A percentile compares a stretch with the other conserved stretches of the same genome.
Conservation (phyloP, 2,329 filamentous ascomycete species). For the Gyromitra esculenta region DNA sequence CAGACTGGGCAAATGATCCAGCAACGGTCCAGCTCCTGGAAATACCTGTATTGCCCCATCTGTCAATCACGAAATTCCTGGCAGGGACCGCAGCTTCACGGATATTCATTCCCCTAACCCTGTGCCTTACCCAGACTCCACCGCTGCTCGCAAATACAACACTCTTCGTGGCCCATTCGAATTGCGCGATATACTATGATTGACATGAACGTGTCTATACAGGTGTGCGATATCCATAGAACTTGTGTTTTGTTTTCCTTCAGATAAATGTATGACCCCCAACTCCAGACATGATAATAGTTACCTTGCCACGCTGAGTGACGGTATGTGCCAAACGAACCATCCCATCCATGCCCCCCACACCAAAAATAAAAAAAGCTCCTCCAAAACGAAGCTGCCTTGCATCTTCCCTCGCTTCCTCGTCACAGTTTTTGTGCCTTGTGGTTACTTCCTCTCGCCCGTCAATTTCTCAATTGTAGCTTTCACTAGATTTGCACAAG, state of each 20-base stretch:
- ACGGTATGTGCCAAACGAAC: constrained; percentile 43
- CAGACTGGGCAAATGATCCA: neutral
- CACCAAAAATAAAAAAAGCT: constrained; percentile 14
- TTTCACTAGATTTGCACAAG: constrained; percentile 29
- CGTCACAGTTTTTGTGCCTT: neutral
- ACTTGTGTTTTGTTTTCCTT: constrained; percentile 23
- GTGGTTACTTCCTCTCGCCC: constrained; percentile 35
- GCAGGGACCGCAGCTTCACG: neutral
- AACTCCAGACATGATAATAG: constrained; percentile 45
- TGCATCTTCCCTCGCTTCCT: neutral
- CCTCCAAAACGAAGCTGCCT: neutral
- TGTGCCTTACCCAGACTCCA: neutral
- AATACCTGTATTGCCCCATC: neutral
- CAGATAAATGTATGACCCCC: constrained; percentile 41
- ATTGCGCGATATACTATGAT: constrained; percentile 15
- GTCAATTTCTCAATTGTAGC: constrained; percentile 48
- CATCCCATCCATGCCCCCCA: constrained; percentile 22
- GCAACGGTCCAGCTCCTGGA: neutral
- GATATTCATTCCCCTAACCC: constrained; percentile 16
- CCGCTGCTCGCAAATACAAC: neutral
- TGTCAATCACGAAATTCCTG: neutral
- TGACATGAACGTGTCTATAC: constrained; percentile 22
- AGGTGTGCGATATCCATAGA: constrained; percentile 21
- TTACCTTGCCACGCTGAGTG: constrained; percentile 26
- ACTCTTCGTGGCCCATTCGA: neutral